These are phyloP conservation scores for Corymbia calophylla DNA, from an alignment of 441 rosid species.

Conservation along the genomic window DNA sequence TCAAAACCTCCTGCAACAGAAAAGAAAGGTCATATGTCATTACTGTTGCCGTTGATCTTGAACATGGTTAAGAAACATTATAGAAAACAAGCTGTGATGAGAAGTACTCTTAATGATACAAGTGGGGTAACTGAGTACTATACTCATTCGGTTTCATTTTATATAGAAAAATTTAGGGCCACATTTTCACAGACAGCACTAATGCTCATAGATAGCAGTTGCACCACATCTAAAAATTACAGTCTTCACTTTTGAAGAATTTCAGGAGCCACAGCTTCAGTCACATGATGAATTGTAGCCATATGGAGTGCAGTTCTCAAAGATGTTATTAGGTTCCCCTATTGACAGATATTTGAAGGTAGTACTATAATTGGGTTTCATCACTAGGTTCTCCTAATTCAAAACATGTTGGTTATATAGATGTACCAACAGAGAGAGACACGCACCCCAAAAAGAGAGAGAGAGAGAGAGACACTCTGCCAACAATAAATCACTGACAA, in stretches of 20 bases:
- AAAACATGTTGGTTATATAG: not conserved
- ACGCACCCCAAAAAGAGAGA: not conserved
- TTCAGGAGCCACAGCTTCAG: not conserved
- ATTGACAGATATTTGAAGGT: not conserved
- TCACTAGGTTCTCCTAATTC: not conserved
- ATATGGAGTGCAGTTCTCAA: not conserved
- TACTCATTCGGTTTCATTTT: not conserved
- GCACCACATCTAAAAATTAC: not conserved
- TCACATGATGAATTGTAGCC: not conserved
- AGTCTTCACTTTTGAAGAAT: not conserved
- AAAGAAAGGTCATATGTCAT: not conserved
- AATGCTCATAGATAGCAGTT: not conserved
- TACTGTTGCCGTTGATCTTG: not conserved
- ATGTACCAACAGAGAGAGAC: not conserved
- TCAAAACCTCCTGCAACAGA: constrained; percentile 61
- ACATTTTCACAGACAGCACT: not conserved
- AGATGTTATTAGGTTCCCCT: not conserved
- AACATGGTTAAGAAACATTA: not conserved
- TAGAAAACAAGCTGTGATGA: not conserved
- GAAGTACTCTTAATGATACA: not conserved
- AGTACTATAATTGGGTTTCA: not conserved
- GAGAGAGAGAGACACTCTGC: not conserved
- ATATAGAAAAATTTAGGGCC: not conserved
- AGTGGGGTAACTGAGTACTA: not conserved
- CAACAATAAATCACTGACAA: not conserved